Base-by-base conservation (phyloP, 768 basidiomycete genomes). In the Mycena belliarum region DNA sequence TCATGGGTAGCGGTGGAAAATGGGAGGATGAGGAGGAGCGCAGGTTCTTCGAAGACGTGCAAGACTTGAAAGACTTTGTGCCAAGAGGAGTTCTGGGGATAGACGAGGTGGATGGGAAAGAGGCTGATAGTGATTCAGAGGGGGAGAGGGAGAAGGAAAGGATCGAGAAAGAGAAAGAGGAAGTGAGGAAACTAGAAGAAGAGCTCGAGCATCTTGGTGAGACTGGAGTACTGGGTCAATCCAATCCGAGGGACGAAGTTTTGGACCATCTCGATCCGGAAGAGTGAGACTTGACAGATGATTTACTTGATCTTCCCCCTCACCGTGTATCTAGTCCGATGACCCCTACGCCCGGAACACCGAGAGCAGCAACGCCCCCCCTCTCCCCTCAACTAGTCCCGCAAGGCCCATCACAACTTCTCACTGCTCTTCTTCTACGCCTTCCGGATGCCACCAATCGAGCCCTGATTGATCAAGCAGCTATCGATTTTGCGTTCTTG, bases 11-110 rank as follows among this genome's bases (percentile, higher is more conserved):
- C 3, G 88, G 89, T 7, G 90, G 94, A 4, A 95, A 98, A 71
- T 99, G 97, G 97, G 93, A 93, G 71, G 97, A 98, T 65, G 97
- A 98, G 63, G 96, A 99, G 75, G 96, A 98, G 70, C 80, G 90
- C 23, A 79, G 87, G 57, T 98, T 96, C 73, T 98, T 89, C 65
- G 96, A 98, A 68, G 95, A 98, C 59, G 77, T 97, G 41, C 84
- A 91, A 57, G 97, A 98, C 71, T 70, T 98, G 51, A 88, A 89
- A 57, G 93, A 97, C 57, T 93, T 94, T 57, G 93, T 97, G 2
- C 97, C 97, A 0, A 86, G 83, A 48, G 89, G 86, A 49, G 83
- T 98, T 37, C 77, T 98, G 20, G 95, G 95, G 21, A 79, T 95
- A 47, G 84, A 85, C 35, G 78, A 76, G n/a, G 70, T 65, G 23